phyloP scores from a whole-genome alignment of 2,329 filamentous ascomycete species.

The Grosmannia penicillata region DNA sequence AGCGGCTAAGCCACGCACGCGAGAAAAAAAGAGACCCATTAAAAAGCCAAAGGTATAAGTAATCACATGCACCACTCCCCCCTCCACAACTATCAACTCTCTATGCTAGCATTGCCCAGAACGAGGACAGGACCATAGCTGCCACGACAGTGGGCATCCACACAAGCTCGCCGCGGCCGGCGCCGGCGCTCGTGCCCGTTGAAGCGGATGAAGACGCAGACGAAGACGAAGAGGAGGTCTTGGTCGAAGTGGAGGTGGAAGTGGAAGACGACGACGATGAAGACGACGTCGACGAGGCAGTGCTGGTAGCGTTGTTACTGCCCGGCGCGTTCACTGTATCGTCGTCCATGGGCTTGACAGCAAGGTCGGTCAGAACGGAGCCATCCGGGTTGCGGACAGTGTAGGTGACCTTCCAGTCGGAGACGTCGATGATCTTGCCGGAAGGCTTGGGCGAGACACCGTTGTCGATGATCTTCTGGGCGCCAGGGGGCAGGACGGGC shows the following conservation, averaged over 20 bases:
- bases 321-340: conserved; percentile 30
- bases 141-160: conserved; percentile 3
- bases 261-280: neutral
- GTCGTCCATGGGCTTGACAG: conserved; percentile 29
- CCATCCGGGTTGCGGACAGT: conserved; percentile 50
- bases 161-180: conserved; percentile 5
- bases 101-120: conserved; percentile 6
- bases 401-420: conserved; percentile 36
- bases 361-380: conserved; percentile 36
- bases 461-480: conserved; percentile 57
- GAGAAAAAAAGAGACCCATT: neutral
- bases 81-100: neutral
- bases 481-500: conserved; percentile 51
- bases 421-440: conserved; percentile 50
- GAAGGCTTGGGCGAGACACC: conserved; percentile 52
- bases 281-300: conserved; percentile 7
- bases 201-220: neutral
- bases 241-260: neutral
- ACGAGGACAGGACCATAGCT: conserved; percentile 2
- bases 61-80: neutral
- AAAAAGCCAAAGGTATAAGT: neutral
- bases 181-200: conserved; percentile 11
- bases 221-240: too few relatives aligned
- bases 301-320: conserved; percentile 18
- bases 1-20: too few relatives aligned